These are phyloP conservation scores for Nicotiana attenuata DNA, from an alignment of 257 asterid species.

Conservation along the genomic window DNA sequence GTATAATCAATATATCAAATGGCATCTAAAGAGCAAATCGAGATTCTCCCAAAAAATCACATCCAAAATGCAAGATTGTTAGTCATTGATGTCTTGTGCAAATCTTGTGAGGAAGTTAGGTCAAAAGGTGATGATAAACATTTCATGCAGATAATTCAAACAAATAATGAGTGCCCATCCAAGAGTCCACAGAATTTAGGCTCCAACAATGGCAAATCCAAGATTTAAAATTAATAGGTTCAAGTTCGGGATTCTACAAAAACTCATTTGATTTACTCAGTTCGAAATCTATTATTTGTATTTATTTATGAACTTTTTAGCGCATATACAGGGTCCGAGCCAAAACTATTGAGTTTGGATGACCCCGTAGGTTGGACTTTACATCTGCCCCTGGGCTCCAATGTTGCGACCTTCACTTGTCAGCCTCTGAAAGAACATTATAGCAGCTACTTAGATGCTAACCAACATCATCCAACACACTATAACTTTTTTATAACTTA, in stretches of 20 bases:
- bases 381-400: neutral
- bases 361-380: too few species aligned
- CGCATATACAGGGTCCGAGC: too few species aligned
- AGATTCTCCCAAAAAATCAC: neutral
- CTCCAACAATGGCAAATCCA: too few species aligned
- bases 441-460: neutral
- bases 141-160: neutral
- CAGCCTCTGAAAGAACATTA: neutral
- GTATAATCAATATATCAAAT: neutral
- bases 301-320: too few species aligned
- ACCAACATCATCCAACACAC: neutral
- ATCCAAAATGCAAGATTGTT: neutral
- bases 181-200: neutral
- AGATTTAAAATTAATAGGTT: too few species aligned
- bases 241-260: too few species aligned
- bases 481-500: neutral
- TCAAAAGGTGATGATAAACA: neutral
- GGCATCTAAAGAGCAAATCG: neutral
- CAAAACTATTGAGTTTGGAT: too few species aligned
- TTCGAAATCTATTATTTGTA: too few species aligned
- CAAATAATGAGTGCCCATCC: neutral
- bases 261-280: too few species aligned
- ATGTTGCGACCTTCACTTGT: neutral
- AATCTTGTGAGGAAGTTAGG: neutral
- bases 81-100: neutral